These are phyloP conservation scores for Venturia aucupariae DNA, from an alignment of 2,329 filamentous ascomycete genomes.

Conservation along the genomic window DNA sequence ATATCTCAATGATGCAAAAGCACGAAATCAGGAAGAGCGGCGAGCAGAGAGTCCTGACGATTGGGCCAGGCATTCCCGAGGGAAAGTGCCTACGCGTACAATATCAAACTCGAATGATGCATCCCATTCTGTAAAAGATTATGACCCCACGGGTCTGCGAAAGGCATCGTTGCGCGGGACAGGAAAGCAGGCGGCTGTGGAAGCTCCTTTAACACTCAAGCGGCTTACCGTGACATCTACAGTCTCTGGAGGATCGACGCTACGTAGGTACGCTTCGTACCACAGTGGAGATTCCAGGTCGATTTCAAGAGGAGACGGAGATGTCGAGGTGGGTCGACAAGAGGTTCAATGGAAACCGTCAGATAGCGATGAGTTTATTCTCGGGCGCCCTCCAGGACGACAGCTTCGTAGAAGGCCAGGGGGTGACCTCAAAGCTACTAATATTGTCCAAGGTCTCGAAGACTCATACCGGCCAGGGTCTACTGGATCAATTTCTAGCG, in stretches of 20 bases:
- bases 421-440: constrained; percentile 38
- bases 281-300: constrained; percentile 46
- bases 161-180: not conserved
- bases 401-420: constrained; percentile 38
- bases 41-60: not conserved
- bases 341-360: not conserved
- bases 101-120: not conserved
- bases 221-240: constrained; percentile 9
- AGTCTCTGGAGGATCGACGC: constrained; percentile 1
- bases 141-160: constrained; percentile 9
- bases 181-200: not conserved
- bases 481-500: constrained; percentile 35
- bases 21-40: not conserved
- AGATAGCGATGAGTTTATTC: constrained; percentile 13
- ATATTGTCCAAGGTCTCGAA: constrained; percentile 38
- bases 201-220: not conserved
- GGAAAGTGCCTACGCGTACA: not conserved
- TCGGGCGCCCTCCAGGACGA: constrained; percentile 19
- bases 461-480: constrained; percentile 35
- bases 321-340: not conserved
- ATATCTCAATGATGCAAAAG: not conserved
- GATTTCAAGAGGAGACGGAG: constrained; percentile 16
- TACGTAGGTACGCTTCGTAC: constrained; percentile 42
- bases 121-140: not conserved
- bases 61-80: not conserved